Evolutionary conservation across 768 basidiomycete species (phyloP), one percentile per base, ranked within the genome.

Genomic region (Lenzites betulinus): DNA sequence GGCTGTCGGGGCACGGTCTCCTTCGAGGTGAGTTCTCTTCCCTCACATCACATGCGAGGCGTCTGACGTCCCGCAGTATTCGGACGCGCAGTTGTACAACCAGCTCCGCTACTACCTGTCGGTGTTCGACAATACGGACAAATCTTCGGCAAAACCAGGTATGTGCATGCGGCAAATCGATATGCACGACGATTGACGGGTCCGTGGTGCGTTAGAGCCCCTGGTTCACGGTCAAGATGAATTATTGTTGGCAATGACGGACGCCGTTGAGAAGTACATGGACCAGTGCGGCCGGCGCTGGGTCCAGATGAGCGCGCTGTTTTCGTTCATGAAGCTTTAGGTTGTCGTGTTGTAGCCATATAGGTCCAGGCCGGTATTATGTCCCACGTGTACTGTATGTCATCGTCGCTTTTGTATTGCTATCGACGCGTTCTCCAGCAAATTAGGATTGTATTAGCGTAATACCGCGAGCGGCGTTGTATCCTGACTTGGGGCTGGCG

Each of bases 231-330:
- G 59, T 0, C 76, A 77, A 30, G 90, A 95, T 68, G 70, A 60
- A 0, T 77, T 87, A 22, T 77, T 98, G 22, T 60, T 71, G 2
- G 69, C 71, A 6, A 80, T 98, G 75, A 72, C 73, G 0, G 71
- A 67, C 0, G 84, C 86, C 18, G 88, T 92, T 0, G 80, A 91
- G 58, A 88, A 85, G 69, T 92, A 97, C 70, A 80, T 98, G n/a
- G 81, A 92, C 62, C 85, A 87, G 70, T 94, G 89, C 73, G 95
- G 92, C 38, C 80, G 95, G 64, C 83, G 93, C 59, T 98, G 92
- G 89, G 92, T 99, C 18, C 86, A 92, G 66, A 80, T 99, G 66
- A 77, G 79, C 38, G 69, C 78, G 4, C 76, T 99, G 53, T 98
- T 99, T 75, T 86, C 90, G 30, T 89, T 86, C 69, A 89, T 95